Conservation (phyloP, 305 asterid genomes). For the Fraxinus sp. region DNA sequence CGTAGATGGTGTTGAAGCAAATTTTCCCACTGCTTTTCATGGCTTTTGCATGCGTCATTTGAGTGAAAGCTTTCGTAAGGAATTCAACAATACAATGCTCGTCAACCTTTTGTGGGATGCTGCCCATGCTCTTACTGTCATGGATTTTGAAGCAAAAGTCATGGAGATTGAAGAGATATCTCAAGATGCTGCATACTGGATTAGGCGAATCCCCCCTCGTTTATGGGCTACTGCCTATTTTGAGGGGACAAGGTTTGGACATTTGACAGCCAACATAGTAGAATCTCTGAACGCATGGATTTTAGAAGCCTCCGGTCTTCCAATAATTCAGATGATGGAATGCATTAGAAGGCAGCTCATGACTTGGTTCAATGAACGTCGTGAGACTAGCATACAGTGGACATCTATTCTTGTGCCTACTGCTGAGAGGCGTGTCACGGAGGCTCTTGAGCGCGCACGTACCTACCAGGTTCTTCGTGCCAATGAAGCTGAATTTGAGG, state of each 20-base stretch:
- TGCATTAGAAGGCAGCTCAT: slow-evolving; percentile 90
- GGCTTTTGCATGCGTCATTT: slow-evolving; percentile 95
- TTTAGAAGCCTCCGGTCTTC: slow-evolving; percentile 88
- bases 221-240: slow-evolving; percentile 92
- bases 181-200: slow-evolving; percentile 90
- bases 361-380: slow-evolving; percentile 97
- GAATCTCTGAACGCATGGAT: slow-evolving; percentile 84
- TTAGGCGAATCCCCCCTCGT: slow-evolving; percentile 71
- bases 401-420: slow-evolving; percentile 85
- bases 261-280: slow-evolving; percentile 71
- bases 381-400: slow-evolving; percentile 97
- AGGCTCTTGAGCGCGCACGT: slow-evolving; percentile 90
- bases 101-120: slow-evolving; percentile 91
- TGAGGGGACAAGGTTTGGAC: slow-evolving; percentile 91
- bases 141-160: slow-evolving; percentile 72
- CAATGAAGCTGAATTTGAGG: slow-evolving; percentile 93
- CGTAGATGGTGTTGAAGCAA: slow-evolving; percentile 81
- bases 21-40: slow-evolving; percentile 93
- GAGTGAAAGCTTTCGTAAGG: slow-evolving; percentile 86
- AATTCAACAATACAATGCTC: slow-evolving; percentile 80
- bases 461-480: slow-evolving; percentile 95
- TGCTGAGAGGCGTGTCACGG: slow-evolving; percentile 89
- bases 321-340: slow-evolving; percentile 93
- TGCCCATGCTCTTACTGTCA: slow-evolving; percentile 76
- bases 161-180: slow-evolving; percentile 88